Base-by-base conservation (phyloP, 106 monocot species). In the Allium fistulosum region DNA sequence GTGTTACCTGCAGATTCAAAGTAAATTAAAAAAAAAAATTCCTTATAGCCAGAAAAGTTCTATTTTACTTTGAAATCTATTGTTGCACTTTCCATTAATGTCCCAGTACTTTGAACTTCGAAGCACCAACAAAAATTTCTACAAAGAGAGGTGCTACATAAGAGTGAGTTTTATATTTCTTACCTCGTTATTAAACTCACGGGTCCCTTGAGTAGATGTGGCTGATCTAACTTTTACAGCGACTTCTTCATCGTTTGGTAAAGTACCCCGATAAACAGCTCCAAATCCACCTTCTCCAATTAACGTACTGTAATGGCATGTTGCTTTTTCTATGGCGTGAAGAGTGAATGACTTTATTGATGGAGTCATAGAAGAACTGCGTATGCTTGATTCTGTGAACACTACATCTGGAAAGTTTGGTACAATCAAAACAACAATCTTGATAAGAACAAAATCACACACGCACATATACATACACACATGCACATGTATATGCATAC, bases 131-230 rank as follows among this genome's bases (percentile, higher is more conserved):
- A 10, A 14, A 59, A 10, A 7, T 18, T 17, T 59, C 22, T 16
- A 17, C 26, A 59, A 59, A 9, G 26, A 17, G 11, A 16, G 3
- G 17, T 59, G 13, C 16, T 63, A 63, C 45, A n/a, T 10, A 50
- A 15, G 4, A 45, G 1, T 26, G 62, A 17, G 4, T 49, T 48
- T 37, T 14, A 58, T 9, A 51, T 28, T 45, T 22, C 18, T 68
- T 58, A 82, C 86, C 82, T 86, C 86, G 58, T 86, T 86, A 59
- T 86, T 70, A 73, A 86, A 86, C 63, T 86, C 86, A 63, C 86
- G 86, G 61, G 76, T 86, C 47, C 86, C 86, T 47, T 86, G 86
- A 58, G 82, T 74, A 53, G 86, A 86, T 53, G 86, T 79, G 61
- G 78, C 58, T 58, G 86, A 86, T 12, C 86, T 61, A 26, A 86